Evolutionary conservation across 257 asterid species (phyloP).

Genomic region (Solanum appendiculatum): DNA sequence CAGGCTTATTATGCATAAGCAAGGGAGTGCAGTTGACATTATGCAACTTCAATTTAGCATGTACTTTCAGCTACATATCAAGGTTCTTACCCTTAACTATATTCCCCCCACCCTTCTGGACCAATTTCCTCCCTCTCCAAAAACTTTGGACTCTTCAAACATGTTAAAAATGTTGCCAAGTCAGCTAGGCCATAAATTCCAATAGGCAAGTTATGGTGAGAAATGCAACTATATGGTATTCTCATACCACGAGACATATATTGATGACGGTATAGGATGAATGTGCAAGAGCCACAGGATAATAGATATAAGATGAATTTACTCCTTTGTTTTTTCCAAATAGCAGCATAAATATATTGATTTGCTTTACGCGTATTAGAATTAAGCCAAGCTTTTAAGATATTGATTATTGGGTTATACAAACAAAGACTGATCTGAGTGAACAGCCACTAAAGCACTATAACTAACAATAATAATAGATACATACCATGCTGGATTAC

Average conservation of each 20-base stretch:
- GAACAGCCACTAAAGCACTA: background rate
- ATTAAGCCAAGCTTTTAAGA: background rate
- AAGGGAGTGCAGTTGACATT: background rate
- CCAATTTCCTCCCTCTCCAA: background rate
- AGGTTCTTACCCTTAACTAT: background rate
- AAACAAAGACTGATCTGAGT: background rate
- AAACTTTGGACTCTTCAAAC: background rate
- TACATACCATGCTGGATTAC: conserved; percentile 95
- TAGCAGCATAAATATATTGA: background rate
- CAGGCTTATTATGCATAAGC: background rate
- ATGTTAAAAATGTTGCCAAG: background rate
- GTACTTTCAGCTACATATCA: background rate
- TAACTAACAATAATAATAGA: background rate
- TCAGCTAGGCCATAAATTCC: background rate
- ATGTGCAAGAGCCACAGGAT: background rate
- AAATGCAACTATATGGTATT: background rate
- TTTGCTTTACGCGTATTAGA: background rate
- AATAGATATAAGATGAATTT: background rate
- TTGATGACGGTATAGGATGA: background rate
- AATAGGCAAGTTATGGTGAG: background rate
- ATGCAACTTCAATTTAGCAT: background rate
- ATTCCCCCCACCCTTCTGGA: background rate
- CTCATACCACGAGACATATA: background rate
- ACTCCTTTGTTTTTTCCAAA: background rate
- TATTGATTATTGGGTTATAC: background rate